Conservation (phyloP, 352 stramenopile genomes). For the Globisporangium irregulare region DNA sequence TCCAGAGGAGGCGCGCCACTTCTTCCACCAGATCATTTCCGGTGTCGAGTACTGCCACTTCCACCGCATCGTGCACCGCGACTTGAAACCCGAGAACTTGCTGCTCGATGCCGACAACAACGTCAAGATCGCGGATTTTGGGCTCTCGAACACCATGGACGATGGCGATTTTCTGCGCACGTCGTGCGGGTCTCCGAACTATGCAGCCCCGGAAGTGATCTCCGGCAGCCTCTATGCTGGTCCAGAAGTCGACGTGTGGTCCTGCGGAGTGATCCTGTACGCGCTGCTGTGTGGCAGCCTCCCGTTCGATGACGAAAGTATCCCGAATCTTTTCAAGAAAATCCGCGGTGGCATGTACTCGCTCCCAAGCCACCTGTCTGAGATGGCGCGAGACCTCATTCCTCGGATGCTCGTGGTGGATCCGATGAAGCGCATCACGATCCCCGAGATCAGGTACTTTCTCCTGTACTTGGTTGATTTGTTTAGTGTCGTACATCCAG, state of each 20-base stretch:
- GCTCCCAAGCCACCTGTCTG: slow-evolving; percentile 95
- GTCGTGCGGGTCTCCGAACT: slow-evolving; percentile 98
- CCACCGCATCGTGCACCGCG: slow-evolving; percentile 98
- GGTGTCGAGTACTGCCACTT: slow-evolving; percentile 99
- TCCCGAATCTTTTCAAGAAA: slow-evolving; percentile 99
- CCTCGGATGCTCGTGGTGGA: slow-evolving; percentile 98
- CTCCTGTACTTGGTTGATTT: not conserved
- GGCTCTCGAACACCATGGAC: slow-evolving; percentile 98
- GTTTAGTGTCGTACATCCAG: not conserved
- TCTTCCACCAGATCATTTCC: slow-evolving; percentile 99
- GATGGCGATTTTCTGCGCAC: slow-evolving; percentile 99
- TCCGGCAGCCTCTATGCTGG: slow-evolving; percentile 97
- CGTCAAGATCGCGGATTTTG: slow-evolving; percentile 99
- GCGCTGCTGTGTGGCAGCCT: slow-evolving; percentile 97
- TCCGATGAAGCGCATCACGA: slow-evolving; percentile 99
- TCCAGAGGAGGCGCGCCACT: slow-evolving; percentile 97
- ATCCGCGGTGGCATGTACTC: slow-evolving; percentile 98
- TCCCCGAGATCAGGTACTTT: slow-evolving; percentile 93
- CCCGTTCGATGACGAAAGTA: slow-evolving; percentile 98
- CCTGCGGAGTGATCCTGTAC: slow-evolving; percentile 99
- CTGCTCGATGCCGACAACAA: slow-evolving; percentile 98
- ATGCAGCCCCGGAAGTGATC: slow-evolving; percentile 99
- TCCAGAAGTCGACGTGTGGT: slow-evolving; percentile 99
- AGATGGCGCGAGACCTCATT: slow-evolving; percentile 96
- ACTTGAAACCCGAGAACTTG: slow-evolving; percentile 98